These are phyloP conservation scores for Xylariaceae sp. DNA, from an alignment of 2,329 filamentous ascomycete genomes.

Conservation along the genomic window DNA sequence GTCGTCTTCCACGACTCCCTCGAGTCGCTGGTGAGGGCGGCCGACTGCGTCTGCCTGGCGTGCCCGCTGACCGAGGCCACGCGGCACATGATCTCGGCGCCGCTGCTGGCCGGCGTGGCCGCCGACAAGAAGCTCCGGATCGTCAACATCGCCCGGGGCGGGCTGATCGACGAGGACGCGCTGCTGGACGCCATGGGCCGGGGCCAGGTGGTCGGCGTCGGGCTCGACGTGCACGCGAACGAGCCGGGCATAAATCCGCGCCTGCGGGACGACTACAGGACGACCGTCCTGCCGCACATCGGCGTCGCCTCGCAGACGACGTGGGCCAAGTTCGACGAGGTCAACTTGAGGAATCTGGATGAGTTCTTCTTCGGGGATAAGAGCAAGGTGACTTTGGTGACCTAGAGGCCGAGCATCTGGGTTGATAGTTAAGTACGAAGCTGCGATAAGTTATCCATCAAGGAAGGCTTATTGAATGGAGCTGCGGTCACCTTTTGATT, in stretches of 20 bases:
- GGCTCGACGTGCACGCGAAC: slow-evolving; percentile 27
- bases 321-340: slow-evolving; percentile 21
- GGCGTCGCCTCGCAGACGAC: slow-evolving; percentile 21
- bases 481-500: too few relatives aligned
- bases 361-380: slow-evolving; percentile 15
- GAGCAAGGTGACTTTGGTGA: slow-evolving; percentile 6
- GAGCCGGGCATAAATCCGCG: slow-evolving; percentile 25
- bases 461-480: too few relatives aligned
- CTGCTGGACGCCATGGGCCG: slow-evolving; percentile 25
- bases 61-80: slow-evolving; percentile 24
- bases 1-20: slow-evolving; percentile 20
- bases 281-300: slow-evolving; percentile 24
- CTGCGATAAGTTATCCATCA: too few relatives aligned
- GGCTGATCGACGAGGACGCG: slow-evolving; percentile 26
- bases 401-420: too few relatives aligned
- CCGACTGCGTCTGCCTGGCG: slow-evolving; percentile 24
- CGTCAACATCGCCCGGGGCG: slow-evolving; percentile 28
- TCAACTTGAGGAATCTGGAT: slow-evolving; percentile 16
- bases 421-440: too few relatives aligned
- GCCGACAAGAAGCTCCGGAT: slow-evolving; percentile 22
- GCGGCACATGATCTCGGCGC: slow-evolving; percentile 15
- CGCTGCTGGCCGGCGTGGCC: slow-evolving; percentile 11
- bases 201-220: slow-evolving; percentile 25
- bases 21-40: slow-evolving; percentile 20
- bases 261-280: slow-evolving; percentile 23